A percentile compares a stretch with the other conserved stretches of the same genome.
phyloP scores from a whole-genome alignment of 2,329 filamentous ascomycete species.

The Ascochyta pisi region DNA sequence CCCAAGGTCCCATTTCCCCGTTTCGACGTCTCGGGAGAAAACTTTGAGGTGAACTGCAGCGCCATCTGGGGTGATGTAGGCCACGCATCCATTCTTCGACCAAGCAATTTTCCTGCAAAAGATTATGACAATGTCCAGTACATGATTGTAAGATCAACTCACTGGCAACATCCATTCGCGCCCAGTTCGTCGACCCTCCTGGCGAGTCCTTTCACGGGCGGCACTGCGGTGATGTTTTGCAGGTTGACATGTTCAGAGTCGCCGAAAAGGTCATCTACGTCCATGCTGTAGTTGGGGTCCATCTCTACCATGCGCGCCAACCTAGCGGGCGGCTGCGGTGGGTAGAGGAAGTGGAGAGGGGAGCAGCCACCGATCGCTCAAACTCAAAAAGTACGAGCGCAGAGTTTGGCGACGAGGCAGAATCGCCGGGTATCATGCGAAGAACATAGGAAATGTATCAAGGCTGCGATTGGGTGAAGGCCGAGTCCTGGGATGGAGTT shows the following conservation, averaged over 20 bases:
- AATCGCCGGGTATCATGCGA: constrained; percentile 32
- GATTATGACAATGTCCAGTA: constrained; percentile 10
- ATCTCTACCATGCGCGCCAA: constrained; percentile 55
- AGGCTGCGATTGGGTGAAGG: constrained; percentile 16
- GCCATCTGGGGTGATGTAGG: constrained; percentile 77
- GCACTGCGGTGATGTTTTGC: constrained; percentile 60
- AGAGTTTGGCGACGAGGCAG: constrained; percentile 7
- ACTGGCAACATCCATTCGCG: constrained; percentile 81
- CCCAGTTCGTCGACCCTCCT: constrained; percentile 79
- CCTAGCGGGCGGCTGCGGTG: constrained; percentile 3
- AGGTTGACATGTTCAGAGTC: constrained; percentile 65
- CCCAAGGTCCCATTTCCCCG: constrained; percentile 78
- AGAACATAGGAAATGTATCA: constrained; percentile 16
- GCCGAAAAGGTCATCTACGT: constrained; percentile 56
- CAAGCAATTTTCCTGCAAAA: constrained; percentile 75
- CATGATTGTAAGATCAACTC: constrained; percentile 49
- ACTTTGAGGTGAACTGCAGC: constrained; percentile 74
- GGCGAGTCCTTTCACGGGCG: constrained; percentile 70
- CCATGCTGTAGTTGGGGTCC: constrained; percentile 53
- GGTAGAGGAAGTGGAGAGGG: not conserved
- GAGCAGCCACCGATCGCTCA: not conserved
- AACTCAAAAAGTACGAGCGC: not conserved
- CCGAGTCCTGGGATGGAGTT: constrained; percentile 19
- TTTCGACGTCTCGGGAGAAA: constrained; percentile 70
- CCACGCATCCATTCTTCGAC: constrained; percentile 87